Evolutionary conservation across 1,139 yeast species (phyloP).

Genomic region (Diutina scorzettiae): DNA sequence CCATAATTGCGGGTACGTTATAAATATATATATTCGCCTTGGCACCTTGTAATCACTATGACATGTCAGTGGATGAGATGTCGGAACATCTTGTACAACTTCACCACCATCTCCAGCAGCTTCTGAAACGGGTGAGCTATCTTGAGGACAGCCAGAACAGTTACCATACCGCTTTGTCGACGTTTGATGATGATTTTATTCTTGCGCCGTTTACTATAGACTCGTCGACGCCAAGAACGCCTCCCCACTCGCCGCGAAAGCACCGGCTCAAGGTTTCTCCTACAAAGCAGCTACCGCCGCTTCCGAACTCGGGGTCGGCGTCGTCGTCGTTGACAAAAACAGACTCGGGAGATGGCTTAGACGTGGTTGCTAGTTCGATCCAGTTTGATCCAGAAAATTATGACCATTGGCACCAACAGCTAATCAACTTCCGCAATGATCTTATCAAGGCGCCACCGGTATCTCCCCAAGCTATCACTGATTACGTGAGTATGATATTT

Average conservation of each 20-base stretch:
- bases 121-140: not conserved
- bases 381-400: no score
- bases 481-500: not conserved
- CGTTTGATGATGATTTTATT: not conserved
- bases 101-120: not conserved
- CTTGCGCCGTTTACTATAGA: not conserved
- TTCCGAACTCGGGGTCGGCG: no score
- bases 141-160: no score
- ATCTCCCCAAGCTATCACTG: not conserved
- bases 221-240: no score
- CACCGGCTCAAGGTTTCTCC: not conserved
- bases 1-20: no score
- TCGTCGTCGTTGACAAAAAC: no score
- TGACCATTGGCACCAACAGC: not conserved
- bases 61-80: no score
- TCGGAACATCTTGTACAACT: not conserved
- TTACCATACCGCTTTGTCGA: not conserved
- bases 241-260: no score
- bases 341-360: not conserved
- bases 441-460: not conserved
- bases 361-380: not conserved
- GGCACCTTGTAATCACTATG: no score
- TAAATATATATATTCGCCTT: no score
- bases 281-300: not conserved
- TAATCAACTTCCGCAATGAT: slow-evolving; percentile 1